Evolutionary conservation across 73 alveolate genomes (phyloP), one percentile per base, ranked within the genome.

Genomic region (Tetrahymena elliotti): DNA sequence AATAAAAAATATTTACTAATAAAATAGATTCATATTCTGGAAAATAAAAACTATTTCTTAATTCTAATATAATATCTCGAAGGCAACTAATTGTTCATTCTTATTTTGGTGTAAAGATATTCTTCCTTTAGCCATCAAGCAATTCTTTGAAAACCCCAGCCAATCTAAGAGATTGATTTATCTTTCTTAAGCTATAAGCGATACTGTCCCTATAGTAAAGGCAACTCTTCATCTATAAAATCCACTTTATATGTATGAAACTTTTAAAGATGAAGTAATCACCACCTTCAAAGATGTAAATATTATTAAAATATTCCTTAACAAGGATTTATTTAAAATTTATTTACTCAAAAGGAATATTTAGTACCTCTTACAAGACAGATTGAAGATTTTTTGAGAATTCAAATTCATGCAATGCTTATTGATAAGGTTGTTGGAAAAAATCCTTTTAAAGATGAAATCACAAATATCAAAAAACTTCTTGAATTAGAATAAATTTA

Each of bases 351-450:
- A 84, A 39, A 95, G 35, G 84, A 97, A 52, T 97, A 98, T 52
- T 96, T 98, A 93, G 96, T 96, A 83, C 97, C 98, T 3, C 95
- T 99, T 34, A 94, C 99, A 52, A 93, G 99, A 93, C 98, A 98
- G 93, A 97, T 99, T 68, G 99, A 99, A 94, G 99, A 97, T 84
- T 99, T 98, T 94, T 96, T 99, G 93, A 97, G 99, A 94, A 95
- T 98, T 38, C 98, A 98, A 96, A 98, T 98, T 82, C 99, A 99
- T 97, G 94, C 98, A 38, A 96, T 98, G 40, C 96, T 98, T 53
- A 98, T 98, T 38, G 95, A 93, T 54, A 98, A 97, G 53, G 94
- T 98, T 15, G 98, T 98, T 94, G 98, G 98, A 13, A 96, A 97
- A 83, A 99, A 98, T 93, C 99, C 99, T 9, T 97, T 98, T 8